phyloP scores from a whole-genome alignment of 1,284 basidiomycete species.

The Papiliotrema nemorosa region DNA sequence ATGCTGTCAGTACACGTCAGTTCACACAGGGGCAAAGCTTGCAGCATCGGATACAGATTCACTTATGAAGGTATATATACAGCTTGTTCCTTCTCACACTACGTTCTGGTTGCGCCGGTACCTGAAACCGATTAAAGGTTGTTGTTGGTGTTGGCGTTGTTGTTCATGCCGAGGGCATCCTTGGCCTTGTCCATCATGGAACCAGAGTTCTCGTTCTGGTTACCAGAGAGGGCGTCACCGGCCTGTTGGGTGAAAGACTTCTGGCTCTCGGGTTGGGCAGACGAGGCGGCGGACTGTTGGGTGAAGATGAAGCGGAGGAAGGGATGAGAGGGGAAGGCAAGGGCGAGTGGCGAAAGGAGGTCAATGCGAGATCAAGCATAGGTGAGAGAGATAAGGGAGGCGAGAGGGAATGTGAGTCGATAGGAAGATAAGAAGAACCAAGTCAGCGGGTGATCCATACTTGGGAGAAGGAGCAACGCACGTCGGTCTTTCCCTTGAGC shows the following conservation, averaged over 20 bases:
- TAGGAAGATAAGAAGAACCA: no score
- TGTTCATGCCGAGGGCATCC: constrained; percentile 20
- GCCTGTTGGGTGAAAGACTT: constrained; percentile 29
- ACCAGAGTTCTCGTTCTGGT: constrained; percentile 25
- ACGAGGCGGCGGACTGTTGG: constrained; percentile 27
- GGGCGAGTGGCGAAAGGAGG: no score
- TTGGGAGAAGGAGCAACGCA: constrained; percentile 13
- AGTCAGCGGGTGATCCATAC: neutral
- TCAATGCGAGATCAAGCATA: no score
- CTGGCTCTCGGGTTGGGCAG: constrained; percentile 34
- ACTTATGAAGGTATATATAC: neutral
- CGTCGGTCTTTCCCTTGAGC: constrained; percentile 33
- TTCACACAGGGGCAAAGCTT: no score
- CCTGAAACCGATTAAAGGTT: constrained; percentile 1
- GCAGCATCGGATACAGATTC: neutral
- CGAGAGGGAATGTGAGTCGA: no score
- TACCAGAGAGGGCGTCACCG: constrained; percentile 27
- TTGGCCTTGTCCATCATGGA: constrained; percentile 25
- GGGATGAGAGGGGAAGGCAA: no score
- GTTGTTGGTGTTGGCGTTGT: constrained; percentile 9
- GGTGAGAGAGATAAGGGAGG: no score
- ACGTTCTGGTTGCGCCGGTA: no score
- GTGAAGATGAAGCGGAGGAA: constrained; percentile 5
- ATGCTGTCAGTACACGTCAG: no score
- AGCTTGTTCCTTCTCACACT: neutral